A percentile compares a stretch with the other conserved stretches of the same genome.
phyloP scores from a whole-genome alignment of 2,329 filamentous ascomycete species.

The Tolypocladium guangdongense region DNA sequence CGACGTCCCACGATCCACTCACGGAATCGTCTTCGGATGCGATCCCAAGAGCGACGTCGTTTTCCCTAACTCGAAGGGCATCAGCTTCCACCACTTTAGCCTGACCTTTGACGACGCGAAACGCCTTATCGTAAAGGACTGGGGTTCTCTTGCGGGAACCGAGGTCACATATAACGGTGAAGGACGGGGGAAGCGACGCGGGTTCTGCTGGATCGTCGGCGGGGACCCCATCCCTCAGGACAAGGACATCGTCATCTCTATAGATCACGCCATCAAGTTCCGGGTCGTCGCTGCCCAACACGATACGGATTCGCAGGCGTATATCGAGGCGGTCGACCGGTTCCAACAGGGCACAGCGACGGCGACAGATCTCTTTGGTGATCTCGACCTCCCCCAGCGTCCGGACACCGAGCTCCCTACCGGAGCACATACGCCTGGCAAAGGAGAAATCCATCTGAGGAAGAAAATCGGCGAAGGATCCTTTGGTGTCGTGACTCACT shows the following conservation, averaged over 20 bases:
- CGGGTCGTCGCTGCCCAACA: conserved; percentile 2
- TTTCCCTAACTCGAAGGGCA: background rate
- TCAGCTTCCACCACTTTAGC: conserved; percentile 5
- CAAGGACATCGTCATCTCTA: conserved; percentile 2
- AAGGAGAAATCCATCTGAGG: conserved; percentile 3
- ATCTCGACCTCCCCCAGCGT: conserved; percentile 1
- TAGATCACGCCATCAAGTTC: background rate
- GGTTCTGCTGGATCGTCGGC: conserved; percentile 12
- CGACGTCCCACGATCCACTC: conserved; percentile 2
- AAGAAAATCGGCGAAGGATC: conserved; percentile 5
- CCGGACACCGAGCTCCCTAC: background rate
- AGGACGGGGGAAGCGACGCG: conserved; percentile 3
- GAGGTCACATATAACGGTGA: conserved; percentile 9
- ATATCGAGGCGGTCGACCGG: conserved; percentile 6
- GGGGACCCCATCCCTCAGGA: background rate
- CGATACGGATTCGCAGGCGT: conserved; percentile 1
- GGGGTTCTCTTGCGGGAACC: conserved; percentile 7
- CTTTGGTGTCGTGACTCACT: conserved; percentile 8
- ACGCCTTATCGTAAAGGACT: conserved; percentile 8
- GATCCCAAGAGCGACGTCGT: conserved; percentile 4
- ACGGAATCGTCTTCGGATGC: conserved; percentile 4
- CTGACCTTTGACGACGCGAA: conserved; percentile 7
- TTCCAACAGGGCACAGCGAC: conserved; percentile 6
- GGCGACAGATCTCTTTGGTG: conserved; percentile 3
- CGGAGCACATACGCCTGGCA: conserved; percentile 2